A percentile compares a stretch with the other conserved stretches of the same genome.
Conservation (phyloP, 2,329 filamentous ascomycete species). For the Penicillium vulpinum region DNA sequence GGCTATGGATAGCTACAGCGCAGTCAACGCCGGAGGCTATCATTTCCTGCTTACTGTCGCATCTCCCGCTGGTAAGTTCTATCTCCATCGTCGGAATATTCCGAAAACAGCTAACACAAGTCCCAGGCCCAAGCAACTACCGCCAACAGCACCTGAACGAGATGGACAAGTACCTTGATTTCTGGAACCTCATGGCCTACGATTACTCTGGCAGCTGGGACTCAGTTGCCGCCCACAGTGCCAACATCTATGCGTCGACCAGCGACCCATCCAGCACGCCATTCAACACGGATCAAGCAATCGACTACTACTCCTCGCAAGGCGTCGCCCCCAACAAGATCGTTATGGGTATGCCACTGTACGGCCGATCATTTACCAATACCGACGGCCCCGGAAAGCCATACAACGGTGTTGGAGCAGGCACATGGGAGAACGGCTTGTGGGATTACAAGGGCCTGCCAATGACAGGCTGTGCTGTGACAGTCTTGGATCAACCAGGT, state of each 20-base stretch:
- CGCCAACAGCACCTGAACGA: slow-evolving; percentile 43
- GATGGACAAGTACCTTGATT: slow-evolving; percentile 52
- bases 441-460: slow-evolving; percentile 89
- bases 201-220: slow-evolving; percentile 86
- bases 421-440: slow-evolving; percentile 80
- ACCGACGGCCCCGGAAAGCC: slow-evolving; percentile 71
- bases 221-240: slow-evolving; percentile 68
- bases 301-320: slow-evolving; percentile 66
- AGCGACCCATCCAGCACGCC: slow-evolving; percentile 66
- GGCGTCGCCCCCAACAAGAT: slow-evolving; percentile 70
- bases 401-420: slow-evolving; percentile 68
- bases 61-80: slow-evolving; percentile 42
- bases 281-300: slow-evolving; percentile 70
- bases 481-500: slow-evolving; percentile 59
- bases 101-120: background rate
- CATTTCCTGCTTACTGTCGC: slow-evolving; percentile 51
- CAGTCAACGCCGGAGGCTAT: slow-evolving; percentile 38
- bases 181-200: slow-evolving; percentile 73
- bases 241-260: slow-evolving; percentile 68
- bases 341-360: slow-evolving; percentile 89
- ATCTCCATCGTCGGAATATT: background rate
- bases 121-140: slow-evolving; percentile 46
- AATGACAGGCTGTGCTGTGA: slow-evolving; percentile 61
- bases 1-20: slow-evolving; percentile 46
- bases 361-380: slow-evolving; percentile 78